Evolutionary conservation across 305 asterid species (phyloP).

Genomic region (Fraxinus velutina): DNA sequence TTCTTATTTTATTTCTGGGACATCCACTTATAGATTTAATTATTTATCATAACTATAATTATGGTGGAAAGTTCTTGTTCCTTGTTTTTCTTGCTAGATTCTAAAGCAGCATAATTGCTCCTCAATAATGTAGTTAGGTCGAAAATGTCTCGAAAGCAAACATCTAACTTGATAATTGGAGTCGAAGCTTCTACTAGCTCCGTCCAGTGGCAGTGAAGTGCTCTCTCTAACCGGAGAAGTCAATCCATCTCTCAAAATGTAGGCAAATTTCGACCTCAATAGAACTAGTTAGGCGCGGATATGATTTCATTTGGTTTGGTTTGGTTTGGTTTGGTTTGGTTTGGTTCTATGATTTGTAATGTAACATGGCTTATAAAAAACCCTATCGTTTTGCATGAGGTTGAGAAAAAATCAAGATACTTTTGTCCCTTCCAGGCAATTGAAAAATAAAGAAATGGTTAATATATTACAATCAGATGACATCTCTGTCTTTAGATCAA

Average conservation of each 20-base stretch:
- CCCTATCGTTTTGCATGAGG: too few relatives aligned
- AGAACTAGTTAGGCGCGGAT: neutral
- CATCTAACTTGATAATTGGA: neutral
- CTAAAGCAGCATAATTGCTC: neutral
- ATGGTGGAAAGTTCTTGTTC: neutral
- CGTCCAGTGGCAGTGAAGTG: neutral
- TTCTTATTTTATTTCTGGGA: neutral
- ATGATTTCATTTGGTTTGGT: neutral
- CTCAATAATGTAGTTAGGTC: neutral
- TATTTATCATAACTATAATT: neutral
- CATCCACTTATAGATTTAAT: conserved; percentile 27
- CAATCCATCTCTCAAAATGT: neutral
- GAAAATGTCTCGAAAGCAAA: neutral
- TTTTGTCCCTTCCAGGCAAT: too few relatives aligned
- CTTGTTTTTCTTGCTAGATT: neutral
- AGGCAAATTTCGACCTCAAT: neutral
- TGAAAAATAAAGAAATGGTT: too few relatives aligned
- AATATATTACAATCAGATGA: too few relatives aligned
- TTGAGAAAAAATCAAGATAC: too few relatives aligned
- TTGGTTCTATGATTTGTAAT: too few relatives aligned
- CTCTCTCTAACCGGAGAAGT: neutral
- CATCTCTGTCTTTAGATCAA: too few relatives aligned
- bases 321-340: too few relatives aligned
- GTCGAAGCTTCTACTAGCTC: neutral
- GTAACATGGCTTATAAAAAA: too few relatives aligned